These are phyloP conservation scores for Psophocarpus tetragonolobus DNA, from an alignment of 306 rosid species.

Conservation along the genomic window DNA sequence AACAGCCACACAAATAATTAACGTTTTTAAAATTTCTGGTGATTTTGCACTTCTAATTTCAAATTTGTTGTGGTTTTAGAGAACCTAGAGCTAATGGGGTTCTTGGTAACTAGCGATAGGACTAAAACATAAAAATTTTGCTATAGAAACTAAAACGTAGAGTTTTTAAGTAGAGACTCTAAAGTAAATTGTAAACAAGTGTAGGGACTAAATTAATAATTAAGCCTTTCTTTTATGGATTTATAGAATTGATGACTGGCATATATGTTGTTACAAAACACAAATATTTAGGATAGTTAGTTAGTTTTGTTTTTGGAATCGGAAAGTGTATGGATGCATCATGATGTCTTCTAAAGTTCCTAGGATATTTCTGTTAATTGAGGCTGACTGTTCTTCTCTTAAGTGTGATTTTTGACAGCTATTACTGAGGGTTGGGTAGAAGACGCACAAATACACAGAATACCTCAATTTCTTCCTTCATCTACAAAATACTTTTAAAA, in stretches of 20 bases:
- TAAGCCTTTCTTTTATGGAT: background rate
- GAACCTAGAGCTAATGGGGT: background rate
- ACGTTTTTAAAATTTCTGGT: background rate
- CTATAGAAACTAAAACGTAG: too few species aligned
- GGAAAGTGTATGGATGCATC: background rate
- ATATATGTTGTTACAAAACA: background rate
- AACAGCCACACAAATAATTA: background rate
- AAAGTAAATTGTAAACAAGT: too few species aligned
- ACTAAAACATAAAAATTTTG: background rate
- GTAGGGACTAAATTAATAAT: too few species aligned
- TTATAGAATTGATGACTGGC: background rate
- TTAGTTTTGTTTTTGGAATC: background rate
- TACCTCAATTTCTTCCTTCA: background rate
- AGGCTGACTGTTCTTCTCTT: background rate
- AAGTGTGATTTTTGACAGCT: slow-evolving; percentile 21
- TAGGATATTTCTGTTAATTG: background rate
- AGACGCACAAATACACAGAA: background rate
- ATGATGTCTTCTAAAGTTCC: background rate
- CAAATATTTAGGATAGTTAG: slow-evolving; percentile 10
- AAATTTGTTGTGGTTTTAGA: background rate
- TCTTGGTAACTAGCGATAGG: background rate
- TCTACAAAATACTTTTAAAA: background rate
- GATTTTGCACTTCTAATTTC: background rate
- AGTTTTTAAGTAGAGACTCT: too few species aligned
- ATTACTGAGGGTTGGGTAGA: background rate